Base-by-base conservation (phyloP, 495 filamentous ascomycete genomes). In the Penicillium angulare region DNA sequence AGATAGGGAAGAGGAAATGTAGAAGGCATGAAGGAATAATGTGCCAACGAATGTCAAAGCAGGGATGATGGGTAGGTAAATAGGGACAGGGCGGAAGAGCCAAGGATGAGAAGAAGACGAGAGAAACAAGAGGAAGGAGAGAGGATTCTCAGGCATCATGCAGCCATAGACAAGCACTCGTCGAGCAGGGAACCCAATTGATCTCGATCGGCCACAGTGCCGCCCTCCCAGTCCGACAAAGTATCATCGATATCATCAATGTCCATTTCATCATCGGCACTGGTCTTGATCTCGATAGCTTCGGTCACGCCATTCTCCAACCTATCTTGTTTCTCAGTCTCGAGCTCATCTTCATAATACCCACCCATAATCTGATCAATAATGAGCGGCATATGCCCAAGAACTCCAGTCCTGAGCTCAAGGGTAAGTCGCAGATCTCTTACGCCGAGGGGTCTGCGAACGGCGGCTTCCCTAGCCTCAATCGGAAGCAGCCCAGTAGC, bases 381-480 rank as follows among this genome's bases (percentile, higher is more conserved):
- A 12, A 93, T 74, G 21, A 88, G 72, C 0, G 88, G 88, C 75
- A 93, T 89, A 56, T 90, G 84, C 10, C 83, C 83, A 18, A 96
- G 72, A 21, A 85, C 80, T 43, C 81, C 83, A 53, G 90, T 84
- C 0, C 86, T 86, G 32, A 96, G 71, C 55, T 86, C 80, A 9
- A 96, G 61, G 2, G 88, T 83, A 16, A 96, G 67, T 43, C 87
- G 77, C 33, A 97, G 64, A 68, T 97, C 93, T 33, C 83, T 81
- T 68, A 92, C 87, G 7, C 85, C 81, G 3, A 97, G 68, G 0
- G 87, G 80, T 7, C 79, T 73, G 20, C 90, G 74, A 54, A 81
- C 76, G 50, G 77, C 78, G 15, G 84, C 83, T 44, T 87, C 82
- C 60, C 84, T 85, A 5, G 85, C 78, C 66, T 95, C 86, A 38